Base-by-base conservation (phyloP, 2,329 filamentous ascomycete genomes). In the Aspergillus viridinutans region DNA sequence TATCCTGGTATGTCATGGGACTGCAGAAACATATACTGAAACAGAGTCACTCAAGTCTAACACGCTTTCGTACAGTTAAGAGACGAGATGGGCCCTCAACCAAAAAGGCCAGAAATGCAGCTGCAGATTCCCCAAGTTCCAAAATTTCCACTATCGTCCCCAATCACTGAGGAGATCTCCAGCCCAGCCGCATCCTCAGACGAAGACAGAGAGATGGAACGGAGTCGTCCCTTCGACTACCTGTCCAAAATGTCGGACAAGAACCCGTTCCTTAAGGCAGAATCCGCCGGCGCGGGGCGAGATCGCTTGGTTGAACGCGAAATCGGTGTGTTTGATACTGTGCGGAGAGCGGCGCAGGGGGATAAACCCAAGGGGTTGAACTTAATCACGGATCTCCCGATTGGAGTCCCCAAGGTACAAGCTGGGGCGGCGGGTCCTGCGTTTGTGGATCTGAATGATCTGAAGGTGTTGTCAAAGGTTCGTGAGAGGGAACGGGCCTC, bases 71-170 rank as follows among this genome's bases (percentile, higher is more conserved):
- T 61, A 60, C 55, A 59, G 60, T 38, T 56, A 59, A 48, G 55
- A 59, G 25, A 48, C 53, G 64, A 56, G 50, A 69, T 71, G 69
- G 42, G 52, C 21, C 56, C 56, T 35, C 67, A 60, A 50, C 60
- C 58, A 40, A 61, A 67, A 29, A 67, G 62, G 20, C 62, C 63
- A 26, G 61, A 66, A n/a, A 63, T 66, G 21, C 59, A 63, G 8
- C 65, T 74, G 20, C 69, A 62, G 40, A 72, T 69, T 9, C 72
- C 67, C 6, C 42, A 62, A 26, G 58, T 69, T 17, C 74, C 73
- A 21, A 71, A 63, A 20, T 77, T 78, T 49, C 76, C 76, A 12
- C 61, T 78, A 20, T 76, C 75, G 1, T 78, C 76, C 10, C 76
- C 76, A 0, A 78, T 78, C 56, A 72, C 61, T 21, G 76, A 77